Evolutionary conservation across 805 yeast species (phyloP).

Genomic region (Candida gorgasii): DNA sequence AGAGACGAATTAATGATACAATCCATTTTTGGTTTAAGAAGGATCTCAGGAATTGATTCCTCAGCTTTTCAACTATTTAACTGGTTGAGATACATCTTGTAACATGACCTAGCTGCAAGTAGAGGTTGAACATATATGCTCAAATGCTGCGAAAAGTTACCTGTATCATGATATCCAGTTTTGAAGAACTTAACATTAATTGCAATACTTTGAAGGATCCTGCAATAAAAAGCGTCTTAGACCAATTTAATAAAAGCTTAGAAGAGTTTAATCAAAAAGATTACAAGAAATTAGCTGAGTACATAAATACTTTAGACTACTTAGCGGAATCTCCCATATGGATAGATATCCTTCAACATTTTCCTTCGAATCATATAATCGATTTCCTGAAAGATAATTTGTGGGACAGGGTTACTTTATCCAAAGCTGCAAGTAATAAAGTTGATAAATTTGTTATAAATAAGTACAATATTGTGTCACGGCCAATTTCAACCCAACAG

Average conservation of each 20-base stretch:
- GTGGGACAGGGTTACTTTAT: background rate
- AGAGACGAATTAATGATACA: conserved; percentile 40
- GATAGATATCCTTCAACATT: background rate
- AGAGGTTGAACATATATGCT: too few species aligned
- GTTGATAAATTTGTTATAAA: background rate
- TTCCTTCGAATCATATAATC: background rate
- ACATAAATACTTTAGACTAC: background rate
- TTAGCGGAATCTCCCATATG: background rate
- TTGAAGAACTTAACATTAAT: background rate
- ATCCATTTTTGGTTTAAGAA: conserved; percentile 43
- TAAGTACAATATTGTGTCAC: background rate
- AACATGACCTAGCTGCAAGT: too few species aligned
- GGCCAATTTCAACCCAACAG: background rate
- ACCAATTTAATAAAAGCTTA: background rate
- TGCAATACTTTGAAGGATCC: background rate
- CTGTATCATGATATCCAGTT: background rate
- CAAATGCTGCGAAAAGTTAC: too few species aligned
- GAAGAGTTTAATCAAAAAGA: background rate
- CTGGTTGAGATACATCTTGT: too few species aligned
- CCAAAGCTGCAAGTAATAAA: background rate
- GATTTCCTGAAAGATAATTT: background rate
- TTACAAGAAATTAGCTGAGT: too few species aligned
- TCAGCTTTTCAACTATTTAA: conserved; percentile 39
- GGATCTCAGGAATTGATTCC: conserved; percentile 44
- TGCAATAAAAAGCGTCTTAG: background rate